Evolutionary conservation across 2,329 filamentous ascomycete species (phyloP).

Genomic region (Fusarium sp.): DNA sequence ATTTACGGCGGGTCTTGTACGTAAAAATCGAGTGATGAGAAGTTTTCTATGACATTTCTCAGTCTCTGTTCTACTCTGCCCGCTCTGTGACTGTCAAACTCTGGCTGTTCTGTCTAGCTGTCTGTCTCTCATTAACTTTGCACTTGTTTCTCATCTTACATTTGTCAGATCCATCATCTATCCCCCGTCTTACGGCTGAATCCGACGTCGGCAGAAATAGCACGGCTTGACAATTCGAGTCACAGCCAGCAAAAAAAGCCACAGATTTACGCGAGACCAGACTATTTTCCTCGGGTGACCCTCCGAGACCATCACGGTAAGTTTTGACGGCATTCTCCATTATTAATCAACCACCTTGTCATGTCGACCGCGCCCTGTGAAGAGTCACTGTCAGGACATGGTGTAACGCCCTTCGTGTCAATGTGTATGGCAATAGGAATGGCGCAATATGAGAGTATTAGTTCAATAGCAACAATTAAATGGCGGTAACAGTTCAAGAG

Average conservation of each 20-base stretch:
- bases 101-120: no score
- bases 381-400: background rate
- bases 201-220: constrained; percentile 17
- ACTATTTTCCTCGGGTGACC: background rate
- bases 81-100: background rate
- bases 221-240: constrained; percentile 6
- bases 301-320: constrained; percentile 1
- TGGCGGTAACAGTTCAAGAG: background rate
- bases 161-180: constrained; percentile 8
- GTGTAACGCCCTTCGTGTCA: constrained; percentile 9
- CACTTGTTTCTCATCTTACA: constrained; percentile 1
- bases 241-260: constrained; percentile 28
- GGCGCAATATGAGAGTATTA: background rate
- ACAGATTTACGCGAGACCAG: constrained; percentile 18
- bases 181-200: background rate
- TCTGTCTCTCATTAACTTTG: background rate
- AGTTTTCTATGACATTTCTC: background rate
- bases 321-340: constrained; percentile 18
- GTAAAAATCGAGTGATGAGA: constrained; percentile 27
- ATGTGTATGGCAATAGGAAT: background rate
- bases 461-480: background rate
- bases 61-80: background rate
- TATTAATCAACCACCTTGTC: constrained; percentile 34
- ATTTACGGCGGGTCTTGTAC: constrained; percentile 25
- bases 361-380: constrained; percentile 33